Evolutionary conservation across 139 green algal genomes (phyloP).

Genomic region (Coccomyxa sp.): DNA sequence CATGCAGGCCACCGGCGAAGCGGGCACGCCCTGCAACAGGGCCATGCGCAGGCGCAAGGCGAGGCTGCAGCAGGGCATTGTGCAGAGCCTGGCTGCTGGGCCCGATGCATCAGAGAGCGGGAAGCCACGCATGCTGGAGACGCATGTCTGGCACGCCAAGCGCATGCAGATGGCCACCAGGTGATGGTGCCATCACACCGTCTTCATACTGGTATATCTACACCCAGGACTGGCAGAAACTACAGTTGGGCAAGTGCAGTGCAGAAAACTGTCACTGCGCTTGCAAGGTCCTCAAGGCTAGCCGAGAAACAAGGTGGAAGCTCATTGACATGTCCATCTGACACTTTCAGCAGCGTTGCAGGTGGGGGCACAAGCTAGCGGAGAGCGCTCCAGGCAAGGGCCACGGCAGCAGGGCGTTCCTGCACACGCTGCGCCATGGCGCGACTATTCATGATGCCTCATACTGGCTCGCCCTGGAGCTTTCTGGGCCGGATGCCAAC

Average conservation of each 20-base stretch:
- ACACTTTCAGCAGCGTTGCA: background rate
- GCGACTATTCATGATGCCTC: conserved; percentile 54
- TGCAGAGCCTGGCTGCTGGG: conserved; percentile 12
- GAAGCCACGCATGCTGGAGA: conserved; percentile 39
- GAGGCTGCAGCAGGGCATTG: conserved; percentile 20
- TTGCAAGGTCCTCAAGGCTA: background rate
- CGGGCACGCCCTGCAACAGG: background rate
- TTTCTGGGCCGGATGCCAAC: conserved; percentile 25
- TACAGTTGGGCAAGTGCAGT: background rate
- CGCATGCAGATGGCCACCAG: conserved; percentile 45
- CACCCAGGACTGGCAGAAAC: background rate
- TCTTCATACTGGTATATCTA: background rate
- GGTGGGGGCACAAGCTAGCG: conserved; percentile 54
- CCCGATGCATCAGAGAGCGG: background rate
- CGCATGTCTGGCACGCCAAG: conserved; percentile 64
- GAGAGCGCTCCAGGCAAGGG: conserved; percentile 37
- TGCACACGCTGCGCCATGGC: conserved; percentile 20
- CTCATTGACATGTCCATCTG: background rate
- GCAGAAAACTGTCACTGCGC: background rate
- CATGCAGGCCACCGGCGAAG: background rate
- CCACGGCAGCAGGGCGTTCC: conserved; percentile 48
- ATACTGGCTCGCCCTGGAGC: conserved; percentile 55
- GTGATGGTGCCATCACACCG: background rate
- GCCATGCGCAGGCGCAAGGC: conserved; percentile 43
- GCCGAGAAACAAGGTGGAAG: background rate